phyloP scores from a whole-genome alignment of 305 asterid species.

The Plantago lanceolata region DNA sequence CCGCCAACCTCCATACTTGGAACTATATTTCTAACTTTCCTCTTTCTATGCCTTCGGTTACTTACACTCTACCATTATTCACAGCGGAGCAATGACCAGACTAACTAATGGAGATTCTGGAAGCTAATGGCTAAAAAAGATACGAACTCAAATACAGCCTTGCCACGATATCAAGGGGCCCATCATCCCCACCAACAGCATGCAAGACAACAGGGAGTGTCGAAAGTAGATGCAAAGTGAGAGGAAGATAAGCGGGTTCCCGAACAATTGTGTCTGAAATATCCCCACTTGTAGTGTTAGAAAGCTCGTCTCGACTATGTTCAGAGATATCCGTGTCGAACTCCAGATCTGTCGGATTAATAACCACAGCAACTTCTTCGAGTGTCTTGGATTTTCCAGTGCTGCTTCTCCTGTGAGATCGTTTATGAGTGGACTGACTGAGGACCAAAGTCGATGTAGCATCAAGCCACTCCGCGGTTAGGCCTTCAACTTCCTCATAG shows the following conservation, averaged over 20 bases:
- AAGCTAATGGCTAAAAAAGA: conserved; percentile 25
- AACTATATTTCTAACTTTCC: neutral
- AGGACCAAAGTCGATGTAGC: conserved; percentile 68
- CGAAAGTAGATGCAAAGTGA: conserved; percentile 59
- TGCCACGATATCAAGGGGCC: conserved; percentile 70
- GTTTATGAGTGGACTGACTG: conserved; percentile 40
- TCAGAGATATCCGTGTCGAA: conserved; percentile 17
- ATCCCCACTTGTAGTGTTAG: neutral
- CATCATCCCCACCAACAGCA: conserved; percentile 72
- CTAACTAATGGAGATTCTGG: neutral
- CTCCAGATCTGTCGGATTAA: conserved; percentile 40
- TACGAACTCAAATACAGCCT: conserved; percentile 67
- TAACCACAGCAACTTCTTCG: conserved; percentile 58
- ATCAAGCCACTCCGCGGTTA: conserved; percentile 78
- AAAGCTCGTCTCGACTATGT: conserved; percentile 9
- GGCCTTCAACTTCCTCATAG: conserved; percentile 80
- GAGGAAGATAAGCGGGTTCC: conserved; percentile 70
- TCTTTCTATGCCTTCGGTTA: neutral
- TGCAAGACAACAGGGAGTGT: conserved; percentile 68
- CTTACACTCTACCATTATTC: neutral
- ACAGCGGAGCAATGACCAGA: neutral
- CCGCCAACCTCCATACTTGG: neutral
- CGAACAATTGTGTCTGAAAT: conserved; percentile 7
- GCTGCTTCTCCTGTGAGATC: conserved; percentile 41
- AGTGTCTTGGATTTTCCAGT: conserved; percentile 48